A percentile compares a stretch with the other conserved stretches of the same genome.
Evolutionary conservation across 2,329 filamentous ascomycete genomes (phyloP).

Genomic region (Ciborinia camelliae): DNA sequence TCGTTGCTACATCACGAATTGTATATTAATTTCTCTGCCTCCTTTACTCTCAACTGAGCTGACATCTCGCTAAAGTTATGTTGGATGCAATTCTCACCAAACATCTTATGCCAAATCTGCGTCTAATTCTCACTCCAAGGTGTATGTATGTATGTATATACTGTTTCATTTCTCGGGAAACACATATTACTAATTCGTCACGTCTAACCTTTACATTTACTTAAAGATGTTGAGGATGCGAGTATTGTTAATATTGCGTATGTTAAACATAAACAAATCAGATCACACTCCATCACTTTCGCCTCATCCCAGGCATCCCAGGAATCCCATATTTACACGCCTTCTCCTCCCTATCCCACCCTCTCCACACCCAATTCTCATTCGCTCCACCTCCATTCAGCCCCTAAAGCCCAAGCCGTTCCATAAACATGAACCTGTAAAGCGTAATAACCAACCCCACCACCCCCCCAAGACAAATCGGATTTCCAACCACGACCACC

Average conservation of each 20-base stretch:
- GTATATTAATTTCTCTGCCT: neutral
- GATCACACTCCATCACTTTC: fast-evolving
- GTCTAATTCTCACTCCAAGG: neutral
- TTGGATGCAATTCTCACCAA: neutral
- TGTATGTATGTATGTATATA: too few species aligned
- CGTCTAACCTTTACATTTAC: neutral
- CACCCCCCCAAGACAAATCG: neutral
- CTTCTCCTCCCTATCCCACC: neutral
- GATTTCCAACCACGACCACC: neutral
- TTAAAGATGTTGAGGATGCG: too few species aligned
- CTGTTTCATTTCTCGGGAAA: neutral
- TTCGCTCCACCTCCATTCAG: neutral
- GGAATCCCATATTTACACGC: too few species aligned
- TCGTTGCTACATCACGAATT: neutral
- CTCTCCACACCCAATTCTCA: neutral
- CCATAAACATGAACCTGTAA: neutral
- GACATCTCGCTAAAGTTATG: neutral
- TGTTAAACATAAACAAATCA: neutral
- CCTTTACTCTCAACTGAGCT: neutral
- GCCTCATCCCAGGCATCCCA: neutral
- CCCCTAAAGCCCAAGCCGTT: neutral
- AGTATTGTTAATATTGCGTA: neutral
- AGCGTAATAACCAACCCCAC: neutral
- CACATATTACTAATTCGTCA: neutral
- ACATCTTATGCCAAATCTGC: neutral